Evolutionary conservation across 179 eudicot genomes (phyloP), one percentile per base, ranked within the genome.

Genomic region (Sideroxylon spinosum): DNA sequence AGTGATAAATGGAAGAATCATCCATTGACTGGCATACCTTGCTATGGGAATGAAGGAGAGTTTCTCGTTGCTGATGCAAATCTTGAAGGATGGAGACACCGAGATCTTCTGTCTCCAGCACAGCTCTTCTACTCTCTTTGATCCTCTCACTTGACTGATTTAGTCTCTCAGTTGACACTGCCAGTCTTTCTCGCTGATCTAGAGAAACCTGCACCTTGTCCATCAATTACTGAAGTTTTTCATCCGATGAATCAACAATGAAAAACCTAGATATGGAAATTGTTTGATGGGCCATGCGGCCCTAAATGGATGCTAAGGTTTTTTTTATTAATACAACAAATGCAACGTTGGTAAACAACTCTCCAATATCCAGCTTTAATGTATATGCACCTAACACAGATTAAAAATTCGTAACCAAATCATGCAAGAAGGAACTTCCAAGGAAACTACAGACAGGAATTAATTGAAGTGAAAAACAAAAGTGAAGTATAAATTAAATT

Each of bases 61-160:
- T 91, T 85, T 94, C 92, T n/a, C 92, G 87, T 56, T 88, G 98
- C 76, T 90, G 95, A 77, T 93, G 91, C 87, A 93, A 83, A 87
- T 95, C 97, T 86, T 90, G 87, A 81, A 95, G 95, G 74, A 95
- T 95, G 60, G 93, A 88, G 32, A 90, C 91, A 23, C 98, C 97
- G 79, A 91, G 80, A 75, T 91, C 92, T 87, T 95, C 98, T 49
- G 98, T 92, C 85, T 95, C 98, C 80, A 95, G 81, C 68, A 87
- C 85, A 73, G 95, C 86, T 86, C 98, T 90, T 81, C 93, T 87
- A 79, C 93, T 93, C 82, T 95, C 98, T 86, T 79, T 89, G 76
- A 95, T 82, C 88, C 98, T 90, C 11, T 93, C 98, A 73, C 92
- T 90, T 13, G 98, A 91, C 78, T 88, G 90, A 82, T 89, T 79